phyloP scores from a whole-genome alignment of 129 eudicot genomes.

The Escallonia rubra region DNA sequence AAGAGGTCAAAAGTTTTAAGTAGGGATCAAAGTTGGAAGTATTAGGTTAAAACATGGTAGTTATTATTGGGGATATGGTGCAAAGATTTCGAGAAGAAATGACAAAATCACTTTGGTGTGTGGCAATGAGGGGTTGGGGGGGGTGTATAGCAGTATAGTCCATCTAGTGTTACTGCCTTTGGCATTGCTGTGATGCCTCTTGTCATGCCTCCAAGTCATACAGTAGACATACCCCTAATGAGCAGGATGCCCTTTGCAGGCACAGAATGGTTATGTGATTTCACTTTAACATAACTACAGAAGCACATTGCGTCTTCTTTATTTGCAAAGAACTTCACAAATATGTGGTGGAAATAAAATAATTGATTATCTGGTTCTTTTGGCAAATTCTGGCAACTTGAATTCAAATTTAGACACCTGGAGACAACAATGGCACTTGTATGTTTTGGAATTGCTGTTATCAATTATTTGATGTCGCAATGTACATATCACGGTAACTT shows the following conservation, averaged over 20 bases:
- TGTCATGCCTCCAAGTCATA: neutral
- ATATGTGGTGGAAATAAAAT: neutral
- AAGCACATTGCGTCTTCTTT: neutral
- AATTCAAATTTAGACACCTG: neutral
- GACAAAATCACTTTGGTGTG: neutral
- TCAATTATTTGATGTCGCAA: too few relatives aligned
- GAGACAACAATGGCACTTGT: neutral
- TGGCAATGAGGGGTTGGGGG: neutral
- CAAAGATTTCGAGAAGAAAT: too few relatives aligned
- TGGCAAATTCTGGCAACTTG: neutral
- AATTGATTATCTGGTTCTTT: neutral
- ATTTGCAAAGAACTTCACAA: neutral
- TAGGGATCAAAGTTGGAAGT: too few relatives aligned
- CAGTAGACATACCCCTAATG: neutral
- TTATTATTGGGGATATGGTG: too few relatives aligned
- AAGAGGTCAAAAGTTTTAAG: too few relatives aligned
- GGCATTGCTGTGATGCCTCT: neutral
- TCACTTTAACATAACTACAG: neutral
- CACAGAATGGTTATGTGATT: neutral
- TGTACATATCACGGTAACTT: neutral
- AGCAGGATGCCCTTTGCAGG: neutral
- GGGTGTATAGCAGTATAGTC: neutral
- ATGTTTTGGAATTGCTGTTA: neutral
- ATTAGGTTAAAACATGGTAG: too few relatives aligned
- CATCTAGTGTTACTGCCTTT: too few relatives aligned